Evolutionary conservation across 129 eudicot species (phyloP).

Genomic region (Lactuca saligna): DNA sequence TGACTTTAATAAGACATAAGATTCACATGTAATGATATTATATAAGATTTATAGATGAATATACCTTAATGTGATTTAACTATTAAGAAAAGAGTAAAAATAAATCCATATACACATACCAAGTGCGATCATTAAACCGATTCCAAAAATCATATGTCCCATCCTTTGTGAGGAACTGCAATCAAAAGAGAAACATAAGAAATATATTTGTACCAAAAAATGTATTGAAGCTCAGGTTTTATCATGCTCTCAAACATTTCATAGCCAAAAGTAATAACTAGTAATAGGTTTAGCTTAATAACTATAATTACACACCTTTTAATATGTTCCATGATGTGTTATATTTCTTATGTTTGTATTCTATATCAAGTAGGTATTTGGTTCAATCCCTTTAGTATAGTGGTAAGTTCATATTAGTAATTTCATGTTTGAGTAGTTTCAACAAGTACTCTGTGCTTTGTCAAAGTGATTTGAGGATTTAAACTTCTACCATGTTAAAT

Average conservation of each 20-base stretch:
- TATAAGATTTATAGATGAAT: too few relatives aligned
- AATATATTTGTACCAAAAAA: too few relatives aligned
- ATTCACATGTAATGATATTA: too few relatives aligned
- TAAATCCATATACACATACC: conserved; percentile 25
- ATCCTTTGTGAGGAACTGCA: conserved; percentile 67
- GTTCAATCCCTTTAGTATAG: background rate
- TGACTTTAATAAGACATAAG: too few relatives aligned
- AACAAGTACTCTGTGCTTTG: background rate
- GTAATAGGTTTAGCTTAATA: too few relatives aligned
- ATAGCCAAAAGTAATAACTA: too few relatives aligned
- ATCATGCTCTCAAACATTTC: too few relatives aligned
- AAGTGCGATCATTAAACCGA: conserved; percentile 80
- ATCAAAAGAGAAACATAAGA: conserved; percentile 1
- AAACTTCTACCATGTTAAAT: background rate
- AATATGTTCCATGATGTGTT: background rate
- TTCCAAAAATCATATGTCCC: conserved; percentile 88
- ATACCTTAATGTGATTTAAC: too few relatives aligned
- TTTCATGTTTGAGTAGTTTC: background rate
- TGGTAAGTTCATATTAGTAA: background rate
- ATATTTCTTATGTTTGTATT: too few relatives aligned
- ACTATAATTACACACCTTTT: too few relatives aligned
- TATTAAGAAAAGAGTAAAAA: background rate
- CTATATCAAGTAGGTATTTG: background rate
- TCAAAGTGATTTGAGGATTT: background rate
- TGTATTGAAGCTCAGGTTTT: too few relatives aligned